Conservation (phyloP, 1,284 basidiomycete genomes). For the Boletellus deceptivus region DNA sequence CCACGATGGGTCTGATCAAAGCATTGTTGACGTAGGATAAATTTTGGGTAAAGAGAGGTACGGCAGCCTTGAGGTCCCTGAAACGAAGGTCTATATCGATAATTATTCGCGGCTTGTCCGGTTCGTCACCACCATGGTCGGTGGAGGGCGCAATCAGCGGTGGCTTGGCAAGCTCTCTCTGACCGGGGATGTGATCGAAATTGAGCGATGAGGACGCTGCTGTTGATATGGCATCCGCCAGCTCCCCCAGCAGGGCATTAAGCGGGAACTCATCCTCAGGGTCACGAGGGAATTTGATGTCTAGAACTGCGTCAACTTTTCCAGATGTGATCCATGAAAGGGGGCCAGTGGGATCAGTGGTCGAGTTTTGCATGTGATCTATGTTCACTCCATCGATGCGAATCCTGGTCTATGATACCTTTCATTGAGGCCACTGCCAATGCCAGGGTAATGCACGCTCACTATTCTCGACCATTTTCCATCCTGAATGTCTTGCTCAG, state of each 20-base stretch:
- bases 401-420: slow-evolving; percentile 72
- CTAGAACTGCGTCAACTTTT: slow-evolving; percentile 94
- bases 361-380: slow-evolving; percentile 90
- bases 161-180: slow-evolving; percentile 83
- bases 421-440: slow-evolving; percentile 8
- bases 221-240: slow-evolving; percentile 78
- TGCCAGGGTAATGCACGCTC: slow-evolving; percentile 22
- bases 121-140: slow-evolving; percentile 35
- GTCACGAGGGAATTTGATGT: slow-evolving; percentile 94
- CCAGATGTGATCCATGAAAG: slow-evolving; percentile 97
- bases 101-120: slow-evolving; percentile 55
- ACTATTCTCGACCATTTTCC: slow-evolving; percentile 90
- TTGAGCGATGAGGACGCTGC: slow-evolving; percentile 50
- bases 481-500: slow-evolving; percentile 78
- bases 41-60: slow-evolving; percentile 87
- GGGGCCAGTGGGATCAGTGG: slow-evolving; percentile 75
- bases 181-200: slow-evolving; percentile 81
- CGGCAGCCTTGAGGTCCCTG: slow-evolving; percentile 93
- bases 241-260: slow-evolving; percentile 87
- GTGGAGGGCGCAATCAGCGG: slow-evolving; percentile 74
- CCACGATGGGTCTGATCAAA: slow-evolving; percentile 95
- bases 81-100: slow-evolving; percentile 96
- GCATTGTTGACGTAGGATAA: slow-evolving; percentile 93
- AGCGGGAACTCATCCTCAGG: slow-evolving; percentile 75
- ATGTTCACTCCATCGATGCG: slow-evolving; percentile 96